These are phyloP conservation scores for Plasmopara viticola DNA, from an alignment of 352 stramenopile genomes.

Conservation along the genomic window DNA sequence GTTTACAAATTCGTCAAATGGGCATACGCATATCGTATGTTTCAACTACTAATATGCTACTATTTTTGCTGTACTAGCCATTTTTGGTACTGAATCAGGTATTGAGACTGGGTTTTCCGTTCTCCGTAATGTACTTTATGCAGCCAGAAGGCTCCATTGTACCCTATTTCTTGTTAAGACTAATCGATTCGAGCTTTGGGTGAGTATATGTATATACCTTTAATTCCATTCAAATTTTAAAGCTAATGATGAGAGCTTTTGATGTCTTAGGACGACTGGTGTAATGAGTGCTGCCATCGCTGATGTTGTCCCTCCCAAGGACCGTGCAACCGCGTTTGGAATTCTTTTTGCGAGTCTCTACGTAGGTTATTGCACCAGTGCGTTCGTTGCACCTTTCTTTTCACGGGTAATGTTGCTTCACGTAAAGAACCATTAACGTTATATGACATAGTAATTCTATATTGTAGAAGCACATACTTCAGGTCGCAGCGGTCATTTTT, in stretches of 20 bases:
- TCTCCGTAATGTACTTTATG: conserved; percentile 68
- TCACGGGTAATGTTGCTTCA: conserved; percentile 26
- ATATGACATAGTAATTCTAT: neutral
- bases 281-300: conserved; percentile 58
- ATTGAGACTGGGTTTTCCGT: conserved; percentile 47
- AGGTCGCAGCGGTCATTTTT: conserved; percentile 40
- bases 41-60: neutral
- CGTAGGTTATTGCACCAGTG: conserved; percentile 52
- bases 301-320: conserved; percentile 45
- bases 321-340: conserved; percentile 57
- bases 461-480: conserved; percentile 37
- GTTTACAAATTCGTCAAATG: too few relatives aligned
- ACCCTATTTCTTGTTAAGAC: conserved; percentile 55
- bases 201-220: conserved; percentile 10
- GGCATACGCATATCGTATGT: too few relatives aligned
- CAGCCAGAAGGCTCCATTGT: conserved; percentile 47
- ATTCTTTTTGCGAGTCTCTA: conserved; percentile 50
- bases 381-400: conserved; percentile 53
- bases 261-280: conserved; percentile 32
- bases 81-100: conserved; percentile 67
- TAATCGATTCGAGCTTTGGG: conserved; percentile 63
- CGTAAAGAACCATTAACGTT: too few relatives aligned
- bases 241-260: neutral
- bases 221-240: neutral
- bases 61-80: conserved; percentile 23